These are phyloP conservation scores for Sodiomyces alkalinus DNA, from an alignment of 2,329 filamentous ascomycete genomes.

Conservation along the genomic window DNA sequence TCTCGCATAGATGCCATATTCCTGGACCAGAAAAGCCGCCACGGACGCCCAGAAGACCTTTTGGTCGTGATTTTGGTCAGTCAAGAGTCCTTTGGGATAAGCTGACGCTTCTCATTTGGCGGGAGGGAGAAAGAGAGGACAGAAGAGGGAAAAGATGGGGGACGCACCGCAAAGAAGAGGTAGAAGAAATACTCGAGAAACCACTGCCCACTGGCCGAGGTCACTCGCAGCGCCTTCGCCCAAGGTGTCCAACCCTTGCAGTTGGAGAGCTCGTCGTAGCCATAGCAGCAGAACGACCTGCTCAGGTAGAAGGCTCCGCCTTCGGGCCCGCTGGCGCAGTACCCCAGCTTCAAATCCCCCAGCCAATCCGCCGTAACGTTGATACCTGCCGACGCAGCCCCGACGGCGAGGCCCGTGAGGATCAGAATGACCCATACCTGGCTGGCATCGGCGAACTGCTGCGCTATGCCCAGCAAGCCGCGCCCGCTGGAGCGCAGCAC, in stretches of 20 bases:
- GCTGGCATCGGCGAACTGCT: constrained; percentile 64
- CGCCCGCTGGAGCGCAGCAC: constrained; percentile 53
- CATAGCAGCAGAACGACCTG: constrained; percentile 83
- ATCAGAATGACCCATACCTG: constrained; percentile 88
- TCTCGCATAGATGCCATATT: constrained; percentile 76
- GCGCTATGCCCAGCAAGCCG: constrained; percentile 58
- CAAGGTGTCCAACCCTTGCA: constrained; percentile 82
- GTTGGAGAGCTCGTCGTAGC: constrained; percentile 67
- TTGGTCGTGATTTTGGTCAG: background rate
- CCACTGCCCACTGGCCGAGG: constrained; percentile 55
- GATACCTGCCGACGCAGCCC: constrained; percentile 73
- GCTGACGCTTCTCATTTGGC: no score
- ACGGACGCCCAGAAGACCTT: constrained; percentile 63
- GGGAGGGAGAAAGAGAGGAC: no score
- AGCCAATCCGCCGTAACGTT: constrained; percentile 89
- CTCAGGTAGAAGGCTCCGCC: constrained; percentile 86
- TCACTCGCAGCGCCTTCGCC: constrained; percentile 57
- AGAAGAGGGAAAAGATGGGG: no score
- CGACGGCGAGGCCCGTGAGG: constrained; percentile 70
- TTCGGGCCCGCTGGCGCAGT: constrained; percentile 59
- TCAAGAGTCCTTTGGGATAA: no score
- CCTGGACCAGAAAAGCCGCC: constrained; percentile 66
- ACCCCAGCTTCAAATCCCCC: constrained; percentile 80
- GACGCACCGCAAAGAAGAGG: constrained; percentile 63
- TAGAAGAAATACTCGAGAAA: constrained; percentile 81